These are phyloP conservation scores for Taxawa tesnikishii DNA, from an alignment of 2,329 filamentous ascomycete species.

Conservation along the genomic window DNA sequence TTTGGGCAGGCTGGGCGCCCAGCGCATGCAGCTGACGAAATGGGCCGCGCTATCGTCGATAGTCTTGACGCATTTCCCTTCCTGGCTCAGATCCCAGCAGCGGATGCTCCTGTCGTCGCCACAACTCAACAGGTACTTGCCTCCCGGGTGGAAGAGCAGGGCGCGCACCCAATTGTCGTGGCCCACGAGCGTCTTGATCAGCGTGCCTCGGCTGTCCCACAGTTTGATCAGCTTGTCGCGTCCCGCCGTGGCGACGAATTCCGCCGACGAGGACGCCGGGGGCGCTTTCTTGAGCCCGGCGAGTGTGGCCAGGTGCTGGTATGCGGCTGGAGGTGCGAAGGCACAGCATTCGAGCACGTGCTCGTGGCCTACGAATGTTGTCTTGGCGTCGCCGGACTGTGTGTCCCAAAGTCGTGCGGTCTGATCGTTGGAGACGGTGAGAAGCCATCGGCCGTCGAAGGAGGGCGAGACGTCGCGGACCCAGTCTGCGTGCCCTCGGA, in stretches of 20 bases:
- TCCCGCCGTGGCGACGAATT: slow-evolving; percentile 81
- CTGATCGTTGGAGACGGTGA: slow-evolving; percentile 75
- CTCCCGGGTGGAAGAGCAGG: slow-evolving; percentile 79
- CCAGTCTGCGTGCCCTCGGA: slow-evolving; percentile 78
- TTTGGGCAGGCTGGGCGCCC: slow-evolving; percentile 67
- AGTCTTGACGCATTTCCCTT: slow-evolving; percentile 78
- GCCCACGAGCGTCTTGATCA: slow-evolving; percentile 71
- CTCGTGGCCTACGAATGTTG: slow-evolving; percentile 75
- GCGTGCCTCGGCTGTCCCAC: slow-evolving; percentile 75
- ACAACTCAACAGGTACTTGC: slow-evolving; percentile 77
- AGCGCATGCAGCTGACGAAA: slow-evolving; percentile 76
- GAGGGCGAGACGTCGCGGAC: slow-evolving; percentile 80
- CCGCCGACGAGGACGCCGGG: slow-evolving; percentile 58
- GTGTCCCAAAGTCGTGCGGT: slow-evolving; percentile 79
- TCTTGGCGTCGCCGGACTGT: slow-evolving; percentile 60
- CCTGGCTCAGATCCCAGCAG: slow-evolving; percentile 88
- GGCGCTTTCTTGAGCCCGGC: slow-evolving; percentile 78
- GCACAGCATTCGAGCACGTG: slow-evolving; percentile 78
- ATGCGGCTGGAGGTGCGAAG: slow-evolving; percentile 68
- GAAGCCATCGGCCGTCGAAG: slow-evolving; percentile 66
- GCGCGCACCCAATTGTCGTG: slow-evolving; percentile 92
- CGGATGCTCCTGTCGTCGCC: slow-evolving; percentile 84
- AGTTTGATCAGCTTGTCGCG: slow-evolving; percentile 84
- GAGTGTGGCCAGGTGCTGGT: slow-evolving; percentile 62
- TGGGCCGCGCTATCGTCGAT: slow-evolving; percentile 67